These are phyloP conservation scores for Sanghuangporus sanghuang DNA, from an alignment of 1,284 basidiomycete species.

Conservation along the genomic window DNA sequence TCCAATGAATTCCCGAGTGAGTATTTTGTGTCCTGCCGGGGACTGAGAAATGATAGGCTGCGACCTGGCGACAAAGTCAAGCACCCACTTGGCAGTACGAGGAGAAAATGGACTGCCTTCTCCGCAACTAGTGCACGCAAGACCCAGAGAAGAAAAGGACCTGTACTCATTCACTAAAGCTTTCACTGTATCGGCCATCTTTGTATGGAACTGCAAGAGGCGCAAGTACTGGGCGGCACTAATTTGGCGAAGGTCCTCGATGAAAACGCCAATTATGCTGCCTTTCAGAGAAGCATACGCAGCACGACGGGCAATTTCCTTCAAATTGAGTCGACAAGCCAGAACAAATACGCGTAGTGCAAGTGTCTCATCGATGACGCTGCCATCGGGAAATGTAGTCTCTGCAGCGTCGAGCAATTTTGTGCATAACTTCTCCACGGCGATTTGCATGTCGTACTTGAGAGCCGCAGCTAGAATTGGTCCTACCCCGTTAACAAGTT, in stretches of 20 bases:
- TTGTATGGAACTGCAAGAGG: conserved; percentile 4
- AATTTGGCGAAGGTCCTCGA: conserved; percentile 5
- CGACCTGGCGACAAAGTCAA: neutral
- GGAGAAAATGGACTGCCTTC: neutral
- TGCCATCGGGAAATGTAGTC: too few relatives aligned
- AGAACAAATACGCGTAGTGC: conserved; percentile 4
- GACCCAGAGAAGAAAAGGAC: neutral
- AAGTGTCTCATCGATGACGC: too few relatives aligned
- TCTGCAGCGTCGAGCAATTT: too few relatives aligned
- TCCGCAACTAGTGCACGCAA: neutral
- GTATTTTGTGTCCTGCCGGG: neutral
- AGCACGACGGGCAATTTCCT: conserved; percentile 6
- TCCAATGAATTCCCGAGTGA: neutral
- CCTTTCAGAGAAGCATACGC: conserved; percentile 6
- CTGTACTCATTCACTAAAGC: neutral
- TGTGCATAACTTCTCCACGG: too few relatives aligned
- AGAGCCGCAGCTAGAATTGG: too few relatives aligned
- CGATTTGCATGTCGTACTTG: too few relatives aligned
- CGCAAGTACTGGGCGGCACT: conserved; percentile 11
- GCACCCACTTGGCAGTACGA: neutral
- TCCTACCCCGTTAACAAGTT: too few relatives aligned
- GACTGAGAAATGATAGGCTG: neutral
- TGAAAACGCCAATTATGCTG: conserved; percentile 1
- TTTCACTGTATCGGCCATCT: neutral
- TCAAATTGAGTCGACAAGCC: neutral